phyloP scores from a whole-genome alignment of 345 rosid species.

The Syzygium oleosum region DNA sequence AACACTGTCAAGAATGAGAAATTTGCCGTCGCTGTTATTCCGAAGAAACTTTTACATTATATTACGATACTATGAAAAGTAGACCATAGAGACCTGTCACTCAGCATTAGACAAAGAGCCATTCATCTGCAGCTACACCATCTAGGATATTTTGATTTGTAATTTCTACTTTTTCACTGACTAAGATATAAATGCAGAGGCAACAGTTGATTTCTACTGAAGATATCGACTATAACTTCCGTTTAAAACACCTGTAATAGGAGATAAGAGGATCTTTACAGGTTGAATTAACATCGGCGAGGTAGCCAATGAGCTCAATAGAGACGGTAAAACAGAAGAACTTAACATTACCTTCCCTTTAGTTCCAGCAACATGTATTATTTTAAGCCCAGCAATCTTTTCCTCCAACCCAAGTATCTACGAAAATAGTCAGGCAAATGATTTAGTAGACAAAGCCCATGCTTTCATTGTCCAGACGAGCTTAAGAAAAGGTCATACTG shows the following conservation, averaged over 20 bases:
- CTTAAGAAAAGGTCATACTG: neutral
- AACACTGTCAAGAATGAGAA: neutral
- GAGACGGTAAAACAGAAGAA: slow-evolving; percentile 1
- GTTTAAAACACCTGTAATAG: neutral
- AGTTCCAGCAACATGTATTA: slow-evolving; percentile 92
- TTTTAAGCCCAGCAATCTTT: slow-evolving; percentile 36
- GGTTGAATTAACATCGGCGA: neutral
- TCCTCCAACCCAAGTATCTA: slow-evolving; percentile 78
- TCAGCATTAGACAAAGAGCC: neutral
- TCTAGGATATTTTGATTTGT: neutral
- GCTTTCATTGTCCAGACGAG: neutral
- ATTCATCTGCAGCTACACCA: neutral
- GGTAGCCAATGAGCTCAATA: neutral
- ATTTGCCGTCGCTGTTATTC: neutral
- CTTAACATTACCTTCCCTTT: slow-evolving; percentile 66
- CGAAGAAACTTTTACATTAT: neutral
- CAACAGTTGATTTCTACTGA: neutral
- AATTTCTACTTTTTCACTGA: neutral
- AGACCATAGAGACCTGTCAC: neutral
- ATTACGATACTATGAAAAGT: neutral
- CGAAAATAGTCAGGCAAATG: neutral
- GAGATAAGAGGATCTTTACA: neutral
- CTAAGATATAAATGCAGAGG: neutral
- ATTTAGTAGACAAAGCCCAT: neutral
- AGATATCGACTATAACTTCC: neutral